These are phyloP conservation scores for Boehmeria nivea DNA, from an alignment of 306 rosid species.

Conservation along the genomic window DNA sequence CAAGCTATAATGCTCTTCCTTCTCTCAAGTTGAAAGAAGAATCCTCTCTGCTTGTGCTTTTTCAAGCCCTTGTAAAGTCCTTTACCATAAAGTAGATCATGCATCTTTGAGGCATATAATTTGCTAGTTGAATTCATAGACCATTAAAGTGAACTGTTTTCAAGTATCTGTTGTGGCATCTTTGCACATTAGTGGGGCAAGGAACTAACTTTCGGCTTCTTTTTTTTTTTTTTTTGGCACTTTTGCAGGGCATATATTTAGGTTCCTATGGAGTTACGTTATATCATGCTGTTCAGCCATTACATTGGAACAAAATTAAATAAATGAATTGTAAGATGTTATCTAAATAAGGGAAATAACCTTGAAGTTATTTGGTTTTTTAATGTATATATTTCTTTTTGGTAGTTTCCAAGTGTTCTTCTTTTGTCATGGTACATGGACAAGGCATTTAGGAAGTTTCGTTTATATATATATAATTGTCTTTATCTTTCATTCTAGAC, in stretches of 20 bases:
- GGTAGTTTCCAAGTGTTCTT: no score
- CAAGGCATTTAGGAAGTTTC: no score
- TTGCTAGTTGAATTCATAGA: slow-evolving; percentile 23
- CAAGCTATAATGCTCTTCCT: slow-evolving; percentile 21
- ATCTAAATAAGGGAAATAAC: slow-evolving; percentile 8
- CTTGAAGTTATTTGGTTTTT: slow-evolving; percentile 2
- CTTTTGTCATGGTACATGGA: no score
- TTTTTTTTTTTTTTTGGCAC: slow-evolving; percentile 2
- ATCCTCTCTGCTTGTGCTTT: slow-evolving; percentile 8
- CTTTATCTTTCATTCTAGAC: no score
- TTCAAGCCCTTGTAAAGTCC: not conserved
- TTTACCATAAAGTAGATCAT: slow-evolving; percentile 17
- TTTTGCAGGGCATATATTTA: slow-evolving; percentile 44
- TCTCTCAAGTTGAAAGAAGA: not conserved
- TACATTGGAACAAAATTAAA: slow-evolving; percentile 11
- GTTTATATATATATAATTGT: no score
- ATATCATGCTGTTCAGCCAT: slow-evolving; percentile 7
- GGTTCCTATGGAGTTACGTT: slow-evolving; percentile 15
- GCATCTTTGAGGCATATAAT: slow-evolving; percentile 16
- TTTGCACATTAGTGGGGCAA: no score
- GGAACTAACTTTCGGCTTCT: slow-evolving; percentile 3
- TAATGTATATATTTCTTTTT: no score
- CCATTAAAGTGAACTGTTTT: slow-evolving; percentile 6
- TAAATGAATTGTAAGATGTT: slow-evolving; percentile 1
- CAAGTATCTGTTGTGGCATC: slow-evolving; percentile 7